Base-by-base conservation (phyloP, 2,329 filamentous ascomycete genomes). In the Davidsoniella neocaledoniae region DNA sequence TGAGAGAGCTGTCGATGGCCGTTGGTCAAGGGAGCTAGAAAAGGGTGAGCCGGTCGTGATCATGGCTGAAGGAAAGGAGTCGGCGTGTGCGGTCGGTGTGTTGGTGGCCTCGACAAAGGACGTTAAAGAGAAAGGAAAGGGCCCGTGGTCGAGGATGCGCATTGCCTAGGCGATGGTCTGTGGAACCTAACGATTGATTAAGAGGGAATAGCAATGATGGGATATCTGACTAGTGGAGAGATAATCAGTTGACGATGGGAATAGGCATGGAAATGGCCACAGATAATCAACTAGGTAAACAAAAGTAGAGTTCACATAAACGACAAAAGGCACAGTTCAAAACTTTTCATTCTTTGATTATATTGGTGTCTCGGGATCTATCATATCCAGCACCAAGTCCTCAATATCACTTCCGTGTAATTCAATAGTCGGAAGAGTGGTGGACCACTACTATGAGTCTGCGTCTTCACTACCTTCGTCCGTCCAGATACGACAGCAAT, bases 111-210 rank as follows among this genome's bases (percentile, higher is more conserved):
- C 87, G 2, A 95, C 91, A 0, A 80, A 81, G 64, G 87, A 95
- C 66, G 88, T 94, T 63, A 94, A 91, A 75, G 81, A 79, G 56
- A 90, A 90, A 68, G 87, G 86, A 56, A 96, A 96, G 69, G 91
- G 91, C 0, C 84, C 88, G 5, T 88, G 14, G 85, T 96, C 57
- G 90, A 96, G 69, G 83, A 87, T 54, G 86, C 86, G 29, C 91
- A 98, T 73, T 96, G 82, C 68, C 64, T 96, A 49, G 91, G 91
- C 0, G 91, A 98, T 70, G 91, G 90, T 16, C 68, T 98, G 58
- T 98, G 91, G 91, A 84, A 73, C 58, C 62, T 94, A 54, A 61
- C 57, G 21, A 63, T 69, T 17, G 70, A 76, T n/a, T 76, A 62
- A 55, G 21, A 36, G 8, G 4, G 36, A 19, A 21, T 12, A 21